phyloP scores from a whole-genome alignment of 768 basidiomycete species.

The Asterophora lycoperdoides region DNA sequence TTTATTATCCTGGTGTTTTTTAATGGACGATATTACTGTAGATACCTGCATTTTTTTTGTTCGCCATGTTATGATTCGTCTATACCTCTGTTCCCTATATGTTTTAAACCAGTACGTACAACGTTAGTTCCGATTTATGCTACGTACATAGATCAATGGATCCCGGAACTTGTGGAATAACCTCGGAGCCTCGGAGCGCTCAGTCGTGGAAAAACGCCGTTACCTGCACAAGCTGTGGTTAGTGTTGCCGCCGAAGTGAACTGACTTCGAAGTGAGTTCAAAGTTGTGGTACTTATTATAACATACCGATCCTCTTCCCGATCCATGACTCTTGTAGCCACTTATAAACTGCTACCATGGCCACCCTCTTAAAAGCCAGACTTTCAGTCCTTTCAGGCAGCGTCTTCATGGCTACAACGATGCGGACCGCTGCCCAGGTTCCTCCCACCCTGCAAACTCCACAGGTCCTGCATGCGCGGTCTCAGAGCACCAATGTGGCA shows the following conservation, averaged over 20 bases:
- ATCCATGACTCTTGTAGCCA: no score
- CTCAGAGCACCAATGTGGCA: conserved; percentile 5
- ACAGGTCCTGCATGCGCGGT: background rate
- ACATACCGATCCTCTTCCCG: no score
- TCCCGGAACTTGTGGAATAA: conserved; percentile 10
- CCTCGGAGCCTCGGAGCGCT: background rate
- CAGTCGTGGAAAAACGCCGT: background rate
- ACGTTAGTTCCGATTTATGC: conserved; percentile 19
- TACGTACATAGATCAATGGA: conserved; percentile 21
- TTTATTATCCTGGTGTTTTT: conserved; percentile 28
- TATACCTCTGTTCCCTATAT: conserved; percentile 29
- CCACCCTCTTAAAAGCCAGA: no score
- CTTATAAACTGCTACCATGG: no score
- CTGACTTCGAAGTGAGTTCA: no score
- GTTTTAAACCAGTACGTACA: conserved; percentile 7
- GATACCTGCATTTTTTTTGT: conserved; percentile 41
- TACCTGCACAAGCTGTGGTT: no score
- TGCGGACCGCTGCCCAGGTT: conserved; percentile 1
- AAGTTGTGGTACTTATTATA: no score
- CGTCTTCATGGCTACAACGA: background rate
- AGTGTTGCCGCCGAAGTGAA: no score
- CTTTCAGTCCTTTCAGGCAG: background rate
- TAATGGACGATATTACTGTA: conserved; percentile 35
- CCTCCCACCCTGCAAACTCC: background rate
- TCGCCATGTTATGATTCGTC: conserved; percentile 27